These are phyloP conservation scores for Suillus cothurnatus DNA, from an alignment of 768 basidiomycete genomes.

Conservation along the genomic window DNA sequence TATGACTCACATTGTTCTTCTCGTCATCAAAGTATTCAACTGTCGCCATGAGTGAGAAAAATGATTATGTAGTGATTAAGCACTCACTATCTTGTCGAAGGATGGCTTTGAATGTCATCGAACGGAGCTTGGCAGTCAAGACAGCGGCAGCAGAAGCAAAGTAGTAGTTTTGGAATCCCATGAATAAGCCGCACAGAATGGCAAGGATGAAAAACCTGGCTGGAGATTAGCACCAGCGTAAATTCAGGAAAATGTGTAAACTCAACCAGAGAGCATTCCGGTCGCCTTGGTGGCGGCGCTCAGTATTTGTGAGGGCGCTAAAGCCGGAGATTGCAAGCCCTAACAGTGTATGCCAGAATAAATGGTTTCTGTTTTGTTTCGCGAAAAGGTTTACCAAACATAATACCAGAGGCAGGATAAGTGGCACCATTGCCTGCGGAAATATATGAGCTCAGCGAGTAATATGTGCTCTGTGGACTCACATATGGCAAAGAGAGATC, in stretches of 20 bases:
- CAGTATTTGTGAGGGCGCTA: conserved; percentile 9
- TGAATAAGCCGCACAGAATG: conserved; percentile 37
- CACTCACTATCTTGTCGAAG: conserved; percentile 47
- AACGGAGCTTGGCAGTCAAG: conserved; percentile 42
- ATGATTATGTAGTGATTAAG: conserved; percentile 1
- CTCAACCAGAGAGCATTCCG: conserved; percentile 14
- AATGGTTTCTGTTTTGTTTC: not conserved
- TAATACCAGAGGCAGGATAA: conserved; percentile 34
- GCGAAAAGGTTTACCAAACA: conserved; percentile 30
- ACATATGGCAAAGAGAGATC: conserved; percentile 34
- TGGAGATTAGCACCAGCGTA: conserved; percentile 29
- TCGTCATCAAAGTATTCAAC: conserved; percentile 47
- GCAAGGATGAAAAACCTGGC: conserved; percentile 38
- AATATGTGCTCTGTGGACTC: conserved; percentile 6
- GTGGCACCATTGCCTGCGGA: conserved; percentile 23
- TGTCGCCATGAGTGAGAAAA: not conserved
- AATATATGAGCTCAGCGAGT: not conserved
- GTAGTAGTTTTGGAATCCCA: conserved; percentile 39
- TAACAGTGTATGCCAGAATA: not conserved
- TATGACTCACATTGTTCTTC: conserved; percentile 29
- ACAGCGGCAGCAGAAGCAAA: conserved; percentile 40
- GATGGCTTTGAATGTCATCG: conserved; percentile 40
- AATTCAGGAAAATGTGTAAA: conserved; percentile 29
- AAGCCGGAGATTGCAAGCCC: conserved; percentile 10
- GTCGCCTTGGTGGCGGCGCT: not conserved